A percentile compares a stretch with the other conserved stretches of the same genome.
Conservation (phyloP, 2,329 filamentous ascomycete genomes). For the Hymenoscyphus fructigenus region DNA sequence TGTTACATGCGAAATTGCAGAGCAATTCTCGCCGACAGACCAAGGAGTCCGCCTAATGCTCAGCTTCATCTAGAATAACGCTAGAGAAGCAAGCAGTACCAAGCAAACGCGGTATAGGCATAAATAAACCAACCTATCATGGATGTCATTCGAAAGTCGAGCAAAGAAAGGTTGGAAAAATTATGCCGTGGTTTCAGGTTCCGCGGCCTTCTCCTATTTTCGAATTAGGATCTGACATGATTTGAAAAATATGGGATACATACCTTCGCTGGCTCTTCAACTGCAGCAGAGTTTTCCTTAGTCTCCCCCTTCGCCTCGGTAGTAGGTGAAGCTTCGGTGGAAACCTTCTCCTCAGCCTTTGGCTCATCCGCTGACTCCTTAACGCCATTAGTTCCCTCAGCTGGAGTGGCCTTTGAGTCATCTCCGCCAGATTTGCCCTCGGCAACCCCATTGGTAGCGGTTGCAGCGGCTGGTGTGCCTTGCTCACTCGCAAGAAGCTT, state of each 20-base stretch:
- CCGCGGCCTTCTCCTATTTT: conserved; percentile 20
- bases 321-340: conserved; percentile 37
- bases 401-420: conserved; percentile 28
- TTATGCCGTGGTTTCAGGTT: conserved; percentile 28
- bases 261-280: conserved; percentile 29
- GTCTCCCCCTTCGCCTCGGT: conserved; percentile 37
- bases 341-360: conserved; percentile 41
- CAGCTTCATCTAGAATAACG: conserved; percentile 7
- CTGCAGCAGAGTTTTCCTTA: conserved; percentile 24
- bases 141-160: neutral
- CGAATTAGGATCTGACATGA: conserved; percentile 13
- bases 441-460: conserved; percentile 36
- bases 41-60: conserved; percentile 2
- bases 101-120: conserved; percentile 9
- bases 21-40: conserved; percentile 24
- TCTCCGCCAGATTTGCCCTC: conserved; percentile 42
- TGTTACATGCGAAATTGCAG: conserved; percentile 33
- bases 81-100: conserved; percentile 5
- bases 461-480: conserved; percentile 38
- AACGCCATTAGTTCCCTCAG: conserved; percentile 34
- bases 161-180: neutral
- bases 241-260: neutral
- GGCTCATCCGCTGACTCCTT: conserved; percentile 35
- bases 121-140: conserved; percentile 17
- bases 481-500: conserved; percentile 68